Conservation (phyloP, 176 grass and related monocot species). For the Carex scoparia region DNA sequence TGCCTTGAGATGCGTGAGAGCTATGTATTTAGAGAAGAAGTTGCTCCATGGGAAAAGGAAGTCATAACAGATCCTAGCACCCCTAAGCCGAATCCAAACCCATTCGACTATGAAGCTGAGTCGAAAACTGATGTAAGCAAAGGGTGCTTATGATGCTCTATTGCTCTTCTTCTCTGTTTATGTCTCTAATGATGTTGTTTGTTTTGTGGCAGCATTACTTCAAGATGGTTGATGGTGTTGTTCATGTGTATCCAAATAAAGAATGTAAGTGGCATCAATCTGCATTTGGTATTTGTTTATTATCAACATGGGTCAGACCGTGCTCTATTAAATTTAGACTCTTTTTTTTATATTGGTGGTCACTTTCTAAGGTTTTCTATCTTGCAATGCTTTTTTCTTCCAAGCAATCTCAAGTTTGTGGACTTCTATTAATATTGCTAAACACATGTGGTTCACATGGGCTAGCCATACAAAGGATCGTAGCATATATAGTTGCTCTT, state of each 20-base stretch:
- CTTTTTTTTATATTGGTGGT: slow-evolving; percentile 3
- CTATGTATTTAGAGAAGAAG: slow-evolving; percentile 87
- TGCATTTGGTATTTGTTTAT: slow-evolving; percentile 9
- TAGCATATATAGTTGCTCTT: neutral
- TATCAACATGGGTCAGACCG: neutral
- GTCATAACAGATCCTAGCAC: slow-evolving; percentile 94
- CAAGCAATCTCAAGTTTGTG: neutral
- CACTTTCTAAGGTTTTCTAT: neutral
- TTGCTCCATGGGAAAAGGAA: slow-evolving; percentile 94
- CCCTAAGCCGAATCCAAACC: slow-evolving; percentile 79
- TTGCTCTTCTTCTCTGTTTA: neutral
- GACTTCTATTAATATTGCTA: neutral
- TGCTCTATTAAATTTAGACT: neutral
- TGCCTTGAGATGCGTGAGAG: slow-evolving; percentile 81
- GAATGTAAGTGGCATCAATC: slow-evolving; percentile 51
- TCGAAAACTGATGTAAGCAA: slow-evolving; percentile 62
- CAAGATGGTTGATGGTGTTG: slow-evolving; percentile 90
- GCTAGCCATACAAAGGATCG: neutral
- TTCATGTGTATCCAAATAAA: slow-evolving; percentile 79
- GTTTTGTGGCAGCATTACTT: slow-evolving; percentile 66
- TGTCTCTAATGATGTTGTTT: neutral
- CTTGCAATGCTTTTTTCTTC: slow-evolving; percentile 6
- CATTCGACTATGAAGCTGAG: slow-evolving; percentile 65
- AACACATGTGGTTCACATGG: neutral
- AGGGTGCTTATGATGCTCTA: neutral